Base-by-base conservation (phyloP, 768 basidiomycete genomes). In the Boletales sp. region DNA sequence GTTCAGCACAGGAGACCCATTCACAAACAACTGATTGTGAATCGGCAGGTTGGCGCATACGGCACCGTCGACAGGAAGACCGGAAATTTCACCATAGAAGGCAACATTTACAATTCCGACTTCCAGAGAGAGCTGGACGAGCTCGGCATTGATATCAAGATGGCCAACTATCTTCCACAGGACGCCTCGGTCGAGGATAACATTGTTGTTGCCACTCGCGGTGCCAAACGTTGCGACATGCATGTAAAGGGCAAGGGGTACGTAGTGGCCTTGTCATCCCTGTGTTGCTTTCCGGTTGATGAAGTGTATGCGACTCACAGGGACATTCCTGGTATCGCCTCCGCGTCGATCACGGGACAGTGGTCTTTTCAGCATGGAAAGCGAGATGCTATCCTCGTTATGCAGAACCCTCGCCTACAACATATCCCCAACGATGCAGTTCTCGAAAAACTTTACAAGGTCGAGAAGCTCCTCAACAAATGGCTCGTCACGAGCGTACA, bases 41-140 rank as follows among this genome's bases (percentile, higher is more conserved):
- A 14, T 44, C 12, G 10, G 11, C 45, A 72, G 71, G 72, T 73
- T 11, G 71, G 71, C 17, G 50, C 66, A 15, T 73, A 70, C 49
- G 71, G 72, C 12, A 61, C 42, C 8, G 34, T 73, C 39, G 57
- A 70, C 38, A 59, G 40, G 35, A 57, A 59, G 8, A 66, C 63
- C 0, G 72, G 72, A 3, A 47, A 62, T 18, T 55, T 73, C 8
- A 47, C 59, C 10, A 55, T 57, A 14, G 67, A 72, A 31, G 70
- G 70, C 2, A 72, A 70, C 35, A 58, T 72, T 41, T 72, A 72
- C 17, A 65, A 70, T n/a, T 19, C 55, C 0, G 42, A 49, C 0
- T 61, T 55, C n/a, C 64, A 62, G 30, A 13, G 39, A 6, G 52
- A 54, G 11, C 17, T 71, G 9, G 47, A 58, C 42, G 55, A 48